Base-by-base conservation (phyloP, 2,329 filamentous ascomycete species). In the Aspergillus cejpii region DNA sequence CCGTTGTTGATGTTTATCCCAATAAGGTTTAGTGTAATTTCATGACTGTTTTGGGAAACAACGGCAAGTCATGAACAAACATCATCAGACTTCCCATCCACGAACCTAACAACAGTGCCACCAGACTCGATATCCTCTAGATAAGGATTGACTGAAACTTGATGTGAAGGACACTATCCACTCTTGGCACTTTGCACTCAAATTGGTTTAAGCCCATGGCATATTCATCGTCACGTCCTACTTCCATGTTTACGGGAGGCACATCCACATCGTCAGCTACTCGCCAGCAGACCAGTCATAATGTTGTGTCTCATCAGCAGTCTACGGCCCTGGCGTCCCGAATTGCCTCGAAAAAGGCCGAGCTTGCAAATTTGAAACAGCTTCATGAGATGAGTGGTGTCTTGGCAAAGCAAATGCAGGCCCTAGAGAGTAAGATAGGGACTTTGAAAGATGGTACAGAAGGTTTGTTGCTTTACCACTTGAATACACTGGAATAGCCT, bases 401-500 rank as follows among this genome's bases (percentile, higher is more conserved):
- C n/a, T 66, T 84, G 23, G 79, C 80, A 24, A 71, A 72, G 42
- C 80, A 83, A 57, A 82, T 84, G 78, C 73, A 81, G 54, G 71
- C 72, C 53, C 66, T 84, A 43, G 78, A 82, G 53, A 70, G 74
- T 50, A 83, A 83, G 60, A 63, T 84, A 45, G 66, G 68, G 21
- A 83, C 79, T 3, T 62, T 84, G 47, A 77, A 76, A 29, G 74
- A 80, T 59, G 80, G 80, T 12, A 80, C 80, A 5, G 78, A 83
- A 72, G 76, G 76, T 78, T 45, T 34, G 53, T 43, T 41, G 3
- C 15, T 47, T 54, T 8, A 5, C 8, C 8, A 8, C 4, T 24
- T 24, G 5, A 24, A 8, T 8, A 8, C 23, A 8, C 23, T 8
- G 4, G 23, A 24, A 24, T 24, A 8, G 23, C 23, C 23, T 24